Conservation (phyloP, 2,329 filamentous ascomycete species). For the Onygenales sp. region DNA sequence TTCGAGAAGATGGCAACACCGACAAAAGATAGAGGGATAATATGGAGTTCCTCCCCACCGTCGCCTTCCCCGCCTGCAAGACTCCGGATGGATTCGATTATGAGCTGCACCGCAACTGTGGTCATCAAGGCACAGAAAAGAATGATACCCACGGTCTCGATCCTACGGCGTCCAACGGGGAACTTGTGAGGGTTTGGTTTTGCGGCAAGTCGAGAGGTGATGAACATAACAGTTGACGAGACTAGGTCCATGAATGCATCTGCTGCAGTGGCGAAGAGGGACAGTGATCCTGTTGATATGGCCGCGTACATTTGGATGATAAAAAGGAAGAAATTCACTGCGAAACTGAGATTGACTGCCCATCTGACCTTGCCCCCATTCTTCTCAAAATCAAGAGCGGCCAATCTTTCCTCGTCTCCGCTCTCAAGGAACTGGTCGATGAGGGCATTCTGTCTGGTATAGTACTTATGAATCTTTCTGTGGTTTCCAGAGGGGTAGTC, state of each 20-base stretch:
- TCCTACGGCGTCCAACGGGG: conserved; percentile 52
- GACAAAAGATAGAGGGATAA: conserved; percentile 48
- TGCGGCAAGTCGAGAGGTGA: conserved; percentile 50
- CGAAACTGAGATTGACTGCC: conserved; percentile 44
- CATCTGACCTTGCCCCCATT: conserved; percentile 45
- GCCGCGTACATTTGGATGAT: conserved; percentile 51
- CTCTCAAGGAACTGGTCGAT: conserved; percentile 44
- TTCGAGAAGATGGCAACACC: conserved; percentile 31
- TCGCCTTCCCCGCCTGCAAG: conserved; percentile 38
- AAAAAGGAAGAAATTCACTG: conserved; percentile 46
- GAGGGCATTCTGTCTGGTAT: conserved; percentile 30
- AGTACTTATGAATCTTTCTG: conserved; percentile 32
- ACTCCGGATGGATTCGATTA: conserved; percentile 48
- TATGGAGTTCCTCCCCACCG: conserved; percentile 37
- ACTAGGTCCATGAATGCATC: conserved; percentile 59
- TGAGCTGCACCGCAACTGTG: conserved; percentile 53
- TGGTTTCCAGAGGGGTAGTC: conserved; percentile 17
- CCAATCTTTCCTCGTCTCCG: conserved; percentile 45
- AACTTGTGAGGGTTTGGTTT: conserved; percentile 54
- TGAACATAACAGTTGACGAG: conserved; percentile 53
- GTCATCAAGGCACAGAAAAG: conserved; percentile 59
- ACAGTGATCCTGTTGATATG: conserved; percentile 49
- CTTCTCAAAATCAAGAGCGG: conserved; percentile 41
- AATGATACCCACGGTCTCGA: conserved; percentile 57
- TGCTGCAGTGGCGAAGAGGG: conserved; percentile 56